Conservation (phyloP, 345 rosid species). For the Cardamine chenopodiifolia region DNA sequence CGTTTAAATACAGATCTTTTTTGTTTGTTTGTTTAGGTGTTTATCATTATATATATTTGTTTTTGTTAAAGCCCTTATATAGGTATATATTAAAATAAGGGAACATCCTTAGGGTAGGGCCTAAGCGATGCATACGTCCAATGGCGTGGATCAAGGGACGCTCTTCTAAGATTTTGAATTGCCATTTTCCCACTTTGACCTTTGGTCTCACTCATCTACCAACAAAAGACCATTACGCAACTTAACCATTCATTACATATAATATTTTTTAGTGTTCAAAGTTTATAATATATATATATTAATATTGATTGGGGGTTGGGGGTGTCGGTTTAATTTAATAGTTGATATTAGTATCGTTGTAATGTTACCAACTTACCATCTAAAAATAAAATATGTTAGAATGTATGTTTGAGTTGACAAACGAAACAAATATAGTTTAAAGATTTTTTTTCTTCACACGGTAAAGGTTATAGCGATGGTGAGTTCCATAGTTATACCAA, state of each 20-base stretch:
- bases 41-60: neutral
- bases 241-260: neutral
- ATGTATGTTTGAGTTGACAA: neutral
- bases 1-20: no score
- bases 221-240: slow-evolving; percentile 23
- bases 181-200: slow-evolving; percentile 31
- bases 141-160: slow-evolving; percentile 30
- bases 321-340: neutral
- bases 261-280: neutral
- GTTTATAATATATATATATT: neutral
- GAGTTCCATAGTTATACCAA: neutral
- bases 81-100: neutral
- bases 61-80: neutral
- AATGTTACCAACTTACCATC: neutral
- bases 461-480: no score
- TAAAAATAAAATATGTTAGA: neutral
- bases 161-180: slow-evolving; percentile 3
- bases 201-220: slow-evolving; percentile 34
- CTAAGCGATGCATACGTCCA: slow-evolving; percentile 10
- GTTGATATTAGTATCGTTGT: neutral
- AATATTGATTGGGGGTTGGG: neutral
- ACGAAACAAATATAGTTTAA: neutral
- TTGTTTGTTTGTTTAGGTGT: neutral
- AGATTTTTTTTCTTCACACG: no score
- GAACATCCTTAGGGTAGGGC: neutral